Evolutionary conservation across 164 flowering plant species (phyloP).

Genomic region (Umbellularia californica): DNA sequence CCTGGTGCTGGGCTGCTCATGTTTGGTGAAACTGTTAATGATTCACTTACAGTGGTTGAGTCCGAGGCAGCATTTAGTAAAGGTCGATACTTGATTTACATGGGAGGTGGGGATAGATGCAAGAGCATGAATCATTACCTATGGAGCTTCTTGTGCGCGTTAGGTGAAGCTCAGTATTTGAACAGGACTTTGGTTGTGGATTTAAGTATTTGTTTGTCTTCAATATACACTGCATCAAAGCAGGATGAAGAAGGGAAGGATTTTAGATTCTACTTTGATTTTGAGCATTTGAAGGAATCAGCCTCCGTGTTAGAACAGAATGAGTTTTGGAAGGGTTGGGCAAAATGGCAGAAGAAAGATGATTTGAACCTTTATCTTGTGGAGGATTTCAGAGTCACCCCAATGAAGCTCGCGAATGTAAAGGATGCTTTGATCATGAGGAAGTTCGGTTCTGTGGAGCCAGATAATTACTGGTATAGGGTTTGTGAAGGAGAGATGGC

Average conservation of each 20-base stretch:
- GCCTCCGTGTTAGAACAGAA: slow-evolving; percentile 72
- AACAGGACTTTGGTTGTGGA: slow-evolving; percentile 89
- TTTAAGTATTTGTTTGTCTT: slow-evolving; percentile 64
- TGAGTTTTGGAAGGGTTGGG: slow-evolving; percentile 83
- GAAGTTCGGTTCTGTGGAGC: slow-evolving; percentile 68
- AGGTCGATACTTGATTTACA: slow-evolving; percentile 69
- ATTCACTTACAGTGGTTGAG: slow-evolving; percentile 64
- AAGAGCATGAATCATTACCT: slow-evolving; percentile 89
- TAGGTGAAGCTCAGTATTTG: slow-evolving; percentile 91
- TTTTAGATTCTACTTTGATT: slow-evolving; percentile 87
- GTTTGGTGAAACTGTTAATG: slow-evolving; percentile 50
- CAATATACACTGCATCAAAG: slow-evolving; percentile 59
- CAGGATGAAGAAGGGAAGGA: slow-evolving; percentile 92
- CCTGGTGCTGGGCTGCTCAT: slow-evolving; percentile 9
- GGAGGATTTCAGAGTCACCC: slow-evolving; percentile 71
- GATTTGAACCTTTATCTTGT: slow-evolving; percentile 53
- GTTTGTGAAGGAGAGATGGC: slow-evolving; percentile 94
- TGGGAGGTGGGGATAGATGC: slow-evolving; percentile 87
- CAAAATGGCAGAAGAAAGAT: slow-evolving; percentile 64
- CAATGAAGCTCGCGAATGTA: slow-evolving; percentile 65
- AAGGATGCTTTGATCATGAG: slow-evolving; percentile 77
- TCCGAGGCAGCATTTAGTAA: slow-evolving; percentile 60
- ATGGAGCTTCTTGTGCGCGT: slow-evolving; percentile 90
- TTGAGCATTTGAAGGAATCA: slow-evolving; percentile 81
- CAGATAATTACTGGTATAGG: slow-evolving; percentile 92